Evolutionary conservation across 306 rosid species (phyloP).

Genomic region (Neltuma alba): DNA sequence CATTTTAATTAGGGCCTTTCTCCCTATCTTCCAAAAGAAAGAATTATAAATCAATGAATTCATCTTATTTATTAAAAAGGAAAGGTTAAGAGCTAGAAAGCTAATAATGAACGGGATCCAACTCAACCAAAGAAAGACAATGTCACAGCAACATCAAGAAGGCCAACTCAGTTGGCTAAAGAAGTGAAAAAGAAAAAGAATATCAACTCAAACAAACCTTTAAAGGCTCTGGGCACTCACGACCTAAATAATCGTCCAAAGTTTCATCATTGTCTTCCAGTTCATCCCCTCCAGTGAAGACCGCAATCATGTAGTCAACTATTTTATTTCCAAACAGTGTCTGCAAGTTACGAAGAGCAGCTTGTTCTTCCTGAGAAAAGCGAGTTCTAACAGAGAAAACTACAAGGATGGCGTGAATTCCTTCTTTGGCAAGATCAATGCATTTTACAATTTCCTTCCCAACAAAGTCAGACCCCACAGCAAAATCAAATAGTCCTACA

Average conservation of each 20-base stretch:
- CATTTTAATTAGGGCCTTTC: too few species aligned
- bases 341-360: conserved; percentile 65
- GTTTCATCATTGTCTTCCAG: conserved; percentile 75
- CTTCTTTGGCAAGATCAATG: conserved; percentile 55
- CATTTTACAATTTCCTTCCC: conserved; percentile 52
- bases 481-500: conserved; percentile 70
- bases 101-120: too few species aligned
- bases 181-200: too few species aligned
- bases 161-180: too few species aligned
- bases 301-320: conserved; percentile 75
- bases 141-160: too few species aligned
- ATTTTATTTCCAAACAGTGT: conserved; percentile 74
- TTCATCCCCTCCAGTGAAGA: conserved; percentile 85
- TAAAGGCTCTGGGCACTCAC: conserved; percentile 62
- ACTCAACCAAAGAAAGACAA: too few species aligned
- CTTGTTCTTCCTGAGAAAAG: conserved; percentile 68
- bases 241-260: conserved; percentile 65
- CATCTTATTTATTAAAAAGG: too few species aligned
- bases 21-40: too few species aligned
- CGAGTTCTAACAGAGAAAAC: conserved; percentile 43
- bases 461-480: conserved; percentile 58
- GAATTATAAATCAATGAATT: too few species aligned
- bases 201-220: conserved; percentile 46
- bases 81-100: too few species aligned
- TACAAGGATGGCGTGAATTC: too few species aligned